Base-by-base conservation (phyloP, 75 land plant species). In the Sequoiadendron giganteum region DNA sequence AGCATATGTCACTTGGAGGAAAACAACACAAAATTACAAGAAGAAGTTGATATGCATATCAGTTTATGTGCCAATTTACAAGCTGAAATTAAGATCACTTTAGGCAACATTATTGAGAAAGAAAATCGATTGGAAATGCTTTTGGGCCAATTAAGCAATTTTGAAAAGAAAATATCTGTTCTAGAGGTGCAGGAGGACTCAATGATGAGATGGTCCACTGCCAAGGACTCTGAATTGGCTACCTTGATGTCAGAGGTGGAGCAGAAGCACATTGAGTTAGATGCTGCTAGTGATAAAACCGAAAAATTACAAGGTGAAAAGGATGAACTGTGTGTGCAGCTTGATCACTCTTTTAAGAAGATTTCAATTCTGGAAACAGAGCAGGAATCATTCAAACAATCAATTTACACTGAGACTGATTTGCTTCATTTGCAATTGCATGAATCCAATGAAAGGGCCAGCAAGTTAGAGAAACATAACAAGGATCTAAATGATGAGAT, bases 121-220 rank as follows among this genome's bases (percentile, higher is more conserved):
- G 96, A 90, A 89, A 86, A 88, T 40, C 93, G 93, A 88, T 70
- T 91, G 75, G 90, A 70, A 36, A 88, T 88, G 40, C 86, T 95
- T 25, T 88, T 84, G 40, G 65, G 72, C 1, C 92, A 89, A 89
- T 40, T 92, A 25, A 87, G 25, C 56, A 47, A 42, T 25, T 90
- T 95, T 86, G 94, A 95, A 61, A 87, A 89, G 52, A 95, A 88
- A 83, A 93, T 95, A 70, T 54, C 43, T 25, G 90, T 92, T 78
- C 68, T 93, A 54, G 92, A 95, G 78, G 19, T 81, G 40, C 94
- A 92, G 55, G 94, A 95, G 85, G 92, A 94, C 52, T 72, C 80
- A 7, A 92, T 94, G 94, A 85, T 93, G 86, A 79, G 76, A n/a
- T 89, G 91, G 88, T 95, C 91, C 28, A 88, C 91, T 70, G 42